These are phyloP conservation scores for Fistulinella prunicolor DNA, from an alignment of 768 basidiomycete genomes.

Conservation along the genomic window DNA sequence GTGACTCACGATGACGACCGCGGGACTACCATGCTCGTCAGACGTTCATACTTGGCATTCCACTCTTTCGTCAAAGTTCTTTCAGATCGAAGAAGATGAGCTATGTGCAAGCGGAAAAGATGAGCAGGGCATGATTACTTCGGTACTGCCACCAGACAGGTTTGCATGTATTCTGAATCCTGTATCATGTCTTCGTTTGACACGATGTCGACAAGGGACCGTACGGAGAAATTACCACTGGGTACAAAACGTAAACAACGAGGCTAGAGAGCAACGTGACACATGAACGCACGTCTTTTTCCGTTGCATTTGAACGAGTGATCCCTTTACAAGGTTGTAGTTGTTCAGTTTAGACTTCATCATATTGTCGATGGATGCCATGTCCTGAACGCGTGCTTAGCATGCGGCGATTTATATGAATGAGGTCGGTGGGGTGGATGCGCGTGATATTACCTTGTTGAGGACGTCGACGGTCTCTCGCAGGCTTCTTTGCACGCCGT, in stretches of 20 bases:
- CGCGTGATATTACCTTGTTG: constrained; percentile 59
- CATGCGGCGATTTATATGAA: constrained; percentile 23
- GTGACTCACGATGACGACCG: constrained; percentile 75
- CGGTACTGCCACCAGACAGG: constrained; percentile 89
- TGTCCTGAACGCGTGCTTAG: constrained; percentile 55
- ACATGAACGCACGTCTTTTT: constrained; percentile 74
- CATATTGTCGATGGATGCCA: constrained; percentile 89
- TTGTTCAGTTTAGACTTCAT: constrained; percentile 89
- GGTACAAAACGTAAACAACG: constrained; percentile 4
- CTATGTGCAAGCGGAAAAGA: constrained; percentile 9
- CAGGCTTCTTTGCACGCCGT: constrained; percentile 77
- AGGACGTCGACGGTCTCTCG: constrained; percentile 83
- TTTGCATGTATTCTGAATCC: constrained; percentile 93
- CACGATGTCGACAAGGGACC: constrained; percentile 83
- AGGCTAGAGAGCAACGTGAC: constrained; percentile 1
- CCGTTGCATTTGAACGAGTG: constrained; percentile 86
- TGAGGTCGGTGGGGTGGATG: constrained; percentile 10
- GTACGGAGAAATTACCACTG: constrained; percentile 93
- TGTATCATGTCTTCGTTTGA: constrained; percentile 76
- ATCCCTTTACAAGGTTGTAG: constrained; percentile 94
- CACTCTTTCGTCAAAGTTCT: constrained; percentile 86
- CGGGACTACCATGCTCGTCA: constrained; percentile 89
- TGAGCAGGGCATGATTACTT: constrained; percentile 55
- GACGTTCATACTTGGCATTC: constrained; percentile 83
- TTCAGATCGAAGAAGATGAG: constrained; percentile 19